phyloP scores from a whole-genome alignment of 352 stramenopile species.

The Globisporangium cystogenes region DNA sequence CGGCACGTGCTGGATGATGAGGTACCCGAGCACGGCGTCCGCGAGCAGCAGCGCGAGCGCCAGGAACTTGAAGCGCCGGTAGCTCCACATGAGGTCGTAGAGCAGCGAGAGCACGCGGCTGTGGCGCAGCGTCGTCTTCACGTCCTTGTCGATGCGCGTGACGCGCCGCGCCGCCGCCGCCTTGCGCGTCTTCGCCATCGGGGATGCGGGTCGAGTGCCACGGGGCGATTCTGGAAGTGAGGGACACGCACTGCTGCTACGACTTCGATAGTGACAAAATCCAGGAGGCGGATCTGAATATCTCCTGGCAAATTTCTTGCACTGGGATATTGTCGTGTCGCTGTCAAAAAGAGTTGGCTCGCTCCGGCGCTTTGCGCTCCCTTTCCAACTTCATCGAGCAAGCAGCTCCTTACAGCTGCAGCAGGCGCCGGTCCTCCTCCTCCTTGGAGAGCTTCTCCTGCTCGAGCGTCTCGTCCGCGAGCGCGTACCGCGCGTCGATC shows the following conservation, averaged over 20 bases:
- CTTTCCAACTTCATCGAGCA: not conserved
- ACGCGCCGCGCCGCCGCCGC: conserved; percentile 24
- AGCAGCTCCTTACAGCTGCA: conserved; percentile 42
- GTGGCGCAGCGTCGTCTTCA: conserved; percentile 69
- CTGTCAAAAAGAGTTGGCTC: too few relatives aligned
- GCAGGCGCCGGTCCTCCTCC: conserved; percentile 61
- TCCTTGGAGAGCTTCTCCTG: conserved; percentile 76
- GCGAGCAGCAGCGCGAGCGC: conserved; percentile 45
- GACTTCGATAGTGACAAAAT: not conserved
- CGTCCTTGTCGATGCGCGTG: conserved; percentile 85
- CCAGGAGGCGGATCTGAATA: not conserved
- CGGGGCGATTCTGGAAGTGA: conserved; percentile 8
- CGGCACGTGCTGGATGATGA: conserved; percentile 79
- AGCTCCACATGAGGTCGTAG: conserved; percentile 86
- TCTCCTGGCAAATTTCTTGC: not conserved
- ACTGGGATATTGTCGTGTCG: not conserved
- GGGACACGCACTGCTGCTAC: too few relatives aligned
- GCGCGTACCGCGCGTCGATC: conserved; percentile 64
- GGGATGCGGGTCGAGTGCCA: too few relatives aligned
- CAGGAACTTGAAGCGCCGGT: conserved; percentile 74
- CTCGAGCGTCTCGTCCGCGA: conserved; percentile 73
- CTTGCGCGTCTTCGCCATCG: conserved; percentile 6
- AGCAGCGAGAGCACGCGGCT: conserved; percentile 65
- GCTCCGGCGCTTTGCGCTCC: too few relatives aligned
- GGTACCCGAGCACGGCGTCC: conserved; percentile 54